Evolutionary conservation across 441 rosid species (phyloP), one percentile per base, ranked within the genome.

Genomic region (Aleurites moluccanus): DNA sequence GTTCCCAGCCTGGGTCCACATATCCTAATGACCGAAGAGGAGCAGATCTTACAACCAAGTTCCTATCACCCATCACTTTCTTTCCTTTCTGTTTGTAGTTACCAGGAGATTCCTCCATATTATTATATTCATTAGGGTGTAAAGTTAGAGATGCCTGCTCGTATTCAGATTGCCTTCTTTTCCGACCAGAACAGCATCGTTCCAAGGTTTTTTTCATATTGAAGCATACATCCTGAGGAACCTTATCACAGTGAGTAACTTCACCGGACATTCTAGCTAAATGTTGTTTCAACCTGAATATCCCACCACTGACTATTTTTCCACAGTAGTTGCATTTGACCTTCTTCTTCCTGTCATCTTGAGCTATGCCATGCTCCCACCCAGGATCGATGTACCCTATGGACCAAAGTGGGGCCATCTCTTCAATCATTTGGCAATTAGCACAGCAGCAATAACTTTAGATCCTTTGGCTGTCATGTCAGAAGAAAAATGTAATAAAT

Each of bases 1-100:
- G 95, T 78, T 92, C 98, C 99, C 99, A 95, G 61, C 98, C 98
- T 11, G 98, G 99, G 79, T 93, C 99, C 78, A 89, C 89, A 62
- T 73, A 92, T 27, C 97, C 93, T 69, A 93, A 84, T 70, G 96
- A 89, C 38, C 79, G 42, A 5, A 40, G 7, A 7, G 45, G 45
- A 7, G 45, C 45, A 64, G 21, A 35, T 64, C 38, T 73, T 23
- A 61, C 57, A 8, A 45, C 44, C 67, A 61, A 72, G 40, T 49
- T 61, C 42, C 38, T 60, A 50, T 73, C 76, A n/a, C 62, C 63
- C 20, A 73, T 49, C 59, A 64, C 25, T 23, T 73, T 69, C 23
- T 73, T 73, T 50, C 76, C 69, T 64, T 73, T 73, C 42, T 68
- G 23, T 50, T 38, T 73, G 38, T 62, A 73, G 21, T 59, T 69